Evolutionary conservation across 495 filamentous ascomycete genomes (phyloP), one percentile per base, ranked within the genome.

Genomic region (Aspergillus ellipticus): DNA sequence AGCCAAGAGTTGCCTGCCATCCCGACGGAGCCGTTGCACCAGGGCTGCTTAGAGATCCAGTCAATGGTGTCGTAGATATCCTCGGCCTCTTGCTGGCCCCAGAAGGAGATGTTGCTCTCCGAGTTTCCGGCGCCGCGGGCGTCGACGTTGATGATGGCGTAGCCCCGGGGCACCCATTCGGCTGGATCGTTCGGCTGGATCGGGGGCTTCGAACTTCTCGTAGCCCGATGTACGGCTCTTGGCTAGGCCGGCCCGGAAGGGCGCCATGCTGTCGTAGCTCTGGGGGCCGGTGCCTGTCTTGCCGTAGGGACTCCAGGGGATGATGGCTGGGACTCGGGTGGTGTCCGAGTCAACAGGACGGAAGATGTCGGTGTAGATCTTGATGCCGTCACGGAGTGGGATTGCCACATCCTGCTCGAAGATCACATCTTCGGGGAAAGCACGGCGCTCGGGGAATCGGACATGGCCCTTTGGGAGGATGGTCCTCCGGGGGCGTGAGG

Each of bases 141-240:
- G 61, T 77, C 74, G 0, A 66, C 60, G 35, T 74, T 63, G 8
- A 79, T 66, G 47, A 78, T 52, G 0, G 70, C 73, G 56, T 77
- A 78, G 0, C 75, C 76, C n/a, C 69, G 37, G 1, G 49, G 37
- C 10, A 56, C 62, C 71, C 74, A 79, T 17, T 69, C 69, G 0
- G 67, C 72, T 0, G 74, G 74, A 53, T 77, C 69, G 6, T n/a
- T n/a, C n/a, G n/a, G n/a, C n/a, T n/a, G n/a, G n/a, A n/a, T n/a
- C n/a, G n/a, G 70, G 69, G 0, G 64, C 73, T 51, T 79, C 76
- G 59, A 76, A 79, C 8, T 57, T 71, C 47, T 72, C 69, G 39
- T 57, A 63, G 24, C 61, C 64, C 50, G 37, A 53, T 9, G 60
- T 46, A 5, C 19, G n/a, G 2, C 57, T 29, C 15, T 49, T 53